Conservation (phyloP, 495 filamentous ascomycete genomes). For the Neurospora sublineolata region DNA sequence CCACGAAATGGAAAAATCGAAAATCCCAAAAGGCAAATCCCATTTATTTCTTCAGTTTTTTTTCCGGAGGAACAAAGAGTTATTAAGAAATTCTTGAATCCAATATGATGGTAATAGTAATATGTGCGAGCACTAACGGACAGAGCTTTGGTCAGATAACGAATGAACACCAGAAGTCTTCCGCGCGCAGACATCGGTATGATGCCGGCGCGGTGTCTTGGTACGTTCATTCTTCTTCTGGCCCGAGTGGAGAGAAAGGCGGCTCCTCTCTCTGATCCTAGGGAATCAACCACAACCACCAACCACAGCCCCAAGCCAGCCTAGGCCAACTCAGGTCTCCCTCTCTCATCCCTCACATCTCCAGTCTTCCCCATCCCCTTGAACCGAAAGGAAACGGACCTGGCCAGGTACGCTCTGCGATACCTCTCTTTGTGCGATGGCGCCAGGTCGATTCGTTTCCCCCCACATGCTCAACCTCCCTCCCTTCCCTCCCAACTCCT, state of each 20-base stretch:
- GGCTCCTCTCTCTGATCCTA: not conserved
- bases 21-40: not conserved
- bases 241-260: not conserved
- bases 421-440: conserved; percentile 1
- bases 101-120: not conserved
- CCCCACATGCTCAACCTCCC: conserved; percentile 7
- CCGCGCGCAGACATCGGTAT: not conserved
- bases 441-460: not conserved
- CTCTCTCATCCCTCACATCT: not conserved
- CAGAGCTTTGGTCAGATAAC: not conserved
- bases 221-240: not conserved
- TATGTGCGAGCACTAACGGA: not conserved
- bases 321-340: not conserved
- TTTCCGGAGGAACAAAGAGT: not conserved
- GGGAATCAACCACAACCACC: not conserved
- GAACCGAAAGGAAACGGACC: conserved; percentile 3
- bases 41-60: not conserved
- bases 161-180: not conserved
- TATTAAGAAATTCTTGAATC: conserved; percentile 7
- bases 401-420: not conserved
- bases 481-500: not conserved
- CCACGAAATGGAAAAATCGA: not conserved
- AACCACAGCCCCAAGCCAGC: not conserved
- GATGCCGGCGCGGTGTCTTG: not conserved
- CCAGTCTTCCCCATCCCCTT: not conserved